Base-by-base conservation (phyloP, 441 rosid genomes). In the Erysimum pusillum region DNA sequence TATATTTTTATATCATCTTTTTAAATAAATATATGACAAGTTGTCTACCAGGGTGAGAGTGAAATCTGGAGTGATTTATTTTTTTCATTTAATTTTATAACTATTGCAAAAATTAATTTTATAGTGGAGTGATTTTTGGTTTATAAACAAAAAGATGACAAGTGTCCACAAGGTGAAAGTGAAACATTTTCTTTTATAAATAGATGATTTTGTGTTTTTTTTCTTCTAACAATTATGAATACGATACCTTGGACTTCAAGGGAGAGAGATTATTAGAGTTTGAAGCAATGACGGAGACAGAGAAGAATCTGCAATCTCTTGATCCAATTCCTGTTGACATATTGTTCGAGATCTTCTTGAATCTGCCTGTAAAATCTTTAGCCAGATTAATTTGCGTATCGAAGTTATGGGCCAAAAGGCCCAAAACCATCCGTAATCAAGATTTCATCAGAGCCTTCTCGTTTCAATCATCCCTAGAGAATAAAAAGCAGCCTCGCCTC, bases 341-440 rank as follows among this genome's bases (percentile, higher is more conserved):
- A 0, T 11, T 18, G 17, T 10, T 20, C n/a, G 70, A 65, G 42
- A 46, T 65, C 10, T 41, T 65, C 31, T 10, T 32, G 28, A 65
- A 22, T 3, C 32, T 46, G 42, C 57, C 69, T 1, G 9, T n/a
- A 2, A 65, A 17, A 65, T 46, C 11, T 1, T 3, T 46, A 65
- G 42, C 6, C 7, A 65, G 32, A 11, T 65, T 48, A 17, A 31
- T 65, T 14, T 65, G 15, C n/a, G 42, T 65, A 34, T 65, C 70
- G 6, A 65, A 65, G 57, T 3, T 6, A 46, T 65, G 44, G 44
- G n/a, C 41, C 17, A 9, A 13, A 28, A 46, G 44, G 44, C 9
- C 41, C 17, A 9, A 13, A 28, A 46, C 6, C 20, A 64, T 64
- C 9, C 28, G 41, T n/a, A 6, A 38, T 46, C n/a, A 18, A 6